Conservation (phyloP, 2,329 filamentous ascomycete genomes). For the Pseudogymnoascus sp. region DNA sequence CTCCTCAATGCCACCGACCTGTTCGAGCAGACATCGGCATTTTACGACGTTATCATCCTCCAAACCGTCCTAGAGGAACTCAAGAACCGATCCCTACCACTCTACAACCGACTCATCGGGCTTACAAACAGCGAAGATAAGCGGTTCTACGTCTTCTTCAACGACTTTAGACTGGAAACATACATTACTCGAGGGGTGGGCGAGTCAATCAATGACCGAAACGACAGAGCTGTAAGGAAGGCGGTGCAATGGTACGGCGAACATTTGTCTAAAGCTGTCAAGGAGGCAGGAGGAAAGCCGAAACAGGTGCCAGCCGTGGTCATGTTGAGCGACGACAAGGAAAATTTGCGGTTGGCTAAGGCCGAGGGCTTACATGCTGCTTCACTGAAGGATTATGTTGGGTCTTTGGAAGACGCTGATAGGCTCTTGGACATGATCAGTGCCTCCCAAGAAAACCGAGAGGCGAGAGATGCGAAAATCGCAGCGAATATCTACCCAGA, state of each 20-base stretch:
- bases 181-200: conserved; percentile 66
- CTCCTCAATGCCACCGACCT: conserved; percentile 94
- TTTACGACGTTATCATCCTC: conserved; percentile 93
- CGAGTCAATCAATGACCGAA: conserved; percentile 92
- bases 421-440: conserved; percentile 89
- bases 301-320: conserved; percentile 67
- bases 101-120: conserved; percentile 87
- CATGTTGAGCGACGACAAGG: conserved; percentile 89
- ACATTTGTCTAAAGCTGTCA: conserved; percentile 61
- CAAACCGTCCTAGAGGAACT: conserved; percentile 96
- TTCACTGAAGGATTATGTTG: conserved; percentile 71
- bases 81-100: conserved; percentile 82
- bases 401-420: conserved; percentile 73
- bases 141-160: conserved; percentile 98
- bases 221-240: conserved; percentile 81
- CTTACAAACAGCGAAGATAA: conserved; percentile 95
- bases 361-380: conserved; percentile 63
- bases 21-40: conserved; percentile 84
- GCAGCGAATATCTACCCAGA: conserved; percentile 74
- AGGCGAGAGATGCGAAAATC: conserved; percentile 55
- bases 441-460: conserved; percentile 62
- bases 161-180: conserved; percentile 92
- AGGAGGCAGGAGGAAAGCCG: conserved; percentile 41
- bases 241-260: conserved; percentile 86
- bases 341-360: conserved; percentile 76